Conservation (phyloP, 2,329 filamentous ascomycete species). For the Bretziella fagacearum region DNA sequence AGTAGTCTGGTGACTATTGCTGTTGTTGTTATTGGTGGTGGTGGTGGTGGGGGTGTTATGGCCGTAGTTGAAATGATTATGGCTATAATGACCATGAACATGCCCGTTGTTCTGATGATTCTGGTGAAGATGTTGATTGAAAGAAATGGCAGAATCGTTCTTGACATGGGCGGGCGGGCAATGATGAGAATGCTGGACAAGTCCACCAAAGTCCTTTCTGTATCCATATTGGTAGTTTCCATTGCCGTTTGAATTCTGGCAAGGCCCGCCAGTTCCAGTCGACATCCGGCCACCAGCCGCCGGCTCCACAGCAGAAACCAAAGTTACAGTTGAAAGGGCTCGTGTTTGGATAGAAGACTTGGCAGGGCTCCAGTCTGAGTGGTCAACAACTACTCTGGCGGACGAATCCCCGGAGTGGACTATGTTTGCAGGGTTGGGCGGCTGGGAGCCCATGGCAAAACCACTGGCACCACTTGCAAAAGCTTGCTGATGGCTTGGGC, state of each 20-base stretch:
- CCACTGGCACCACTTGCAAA: no score
- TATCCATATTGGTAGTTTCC: conserved; percentile 4
- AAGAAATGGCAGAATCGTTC: neutral
- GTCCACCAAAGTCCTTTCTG: neutral
- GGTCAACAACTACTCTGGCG: no score
- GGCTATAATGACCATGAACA: neutral
- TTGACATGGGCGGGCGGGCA: neutral
- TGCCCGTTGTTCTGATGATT: neutral
- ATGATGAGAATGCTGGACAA: neutral
- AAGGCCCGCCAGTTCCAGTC: no score
- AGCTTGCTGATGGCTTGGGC: neutral
- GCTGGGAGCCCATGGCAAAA: no score
- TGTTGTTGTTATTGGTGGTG: neutral
- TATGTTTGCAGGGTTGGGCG: no score
- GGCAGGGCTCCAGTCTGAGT: no score
- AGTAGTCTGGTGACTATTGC: neutral
- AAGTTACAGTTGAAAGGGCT: no score
- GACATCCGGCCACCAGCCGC: no score
- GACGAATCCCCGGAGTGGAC: no score
- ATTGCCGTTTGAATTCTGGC: neutral
- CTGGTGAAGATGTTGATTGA: neutral
- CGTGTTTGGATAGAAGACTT: no score
- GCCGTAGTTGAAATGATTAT: neutral
- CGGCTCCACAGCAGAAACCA: no score
- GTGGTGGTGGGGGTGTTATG: neutral